Conservation (phyloP, 805 yeast genomes). For the Saccharomycopsis lassenensis region DNA sequence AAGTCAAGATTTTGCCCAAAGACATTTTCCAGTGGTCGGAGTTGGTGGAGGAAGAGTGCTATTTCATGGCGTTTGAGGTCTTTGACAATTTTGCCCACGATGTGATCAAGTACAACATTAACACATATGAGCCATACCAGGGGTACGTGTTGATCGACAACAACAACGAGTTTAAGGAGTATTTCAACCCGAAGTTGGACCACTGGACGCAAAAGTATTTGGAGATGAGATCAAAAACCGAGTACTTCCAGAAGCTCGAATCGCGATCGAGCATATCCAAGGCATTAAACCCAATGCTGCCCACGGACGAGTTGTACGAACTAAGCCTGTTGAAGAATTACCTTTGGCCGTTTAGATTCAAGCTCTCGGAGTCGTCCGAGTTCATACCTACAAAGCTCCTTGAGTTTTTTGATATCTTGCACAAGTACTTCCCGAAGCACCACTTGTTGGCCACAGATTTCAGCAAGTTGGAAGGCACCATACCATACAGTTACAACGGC, state of each 20-base stretch:
- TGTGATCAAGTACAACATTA: conserved; percentile 60
- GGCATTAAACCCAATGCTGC: conserved; percentile 34
- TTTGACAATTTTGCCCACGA: conserved; percentile 82
- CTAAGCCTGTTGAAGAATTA: conserved; percentile 36
- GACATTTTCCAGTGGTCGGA: conserved; percentile 69
- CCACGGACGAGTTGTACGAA: conserved; percentile 40
- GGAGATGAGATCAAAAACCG: conserved; percentile 40
- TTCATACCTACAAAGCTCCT: conserved; percentile 71
- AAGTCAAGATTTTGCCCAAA: conserved; percentile 56
- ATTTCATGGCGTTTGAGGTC: conserved; percentile 70
- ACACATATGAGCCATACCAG: conserved; percentile 57
- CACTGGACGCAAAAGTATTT: conserved; percentile 45
- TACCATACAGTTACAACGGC: conserved; percentile 19
- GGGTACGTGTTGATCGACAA: conserved; percentile 68
- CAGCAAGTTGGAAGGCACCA: conserved; percentile 29
- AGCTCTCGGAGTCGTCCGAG: conserved; percentile 54
- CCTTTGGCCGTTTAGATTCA: conserved; percentile 54
- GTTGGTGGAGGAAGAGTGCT: conserved; percentile 53
- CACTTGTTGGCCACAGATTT: conserved; percentile 68
- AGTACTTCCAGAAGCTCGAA: conserved; percentile 8
- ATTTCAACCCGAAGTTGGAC: conserved; percentile 53
- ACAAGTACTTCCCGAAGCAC: conserved; percentile 63
- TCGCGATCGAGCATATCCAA: conserved; percentile 21
- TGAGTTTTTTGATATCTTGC: conserved; percentile 52
- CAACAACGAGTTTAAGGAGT: conserved; percentile 65